Conservation (phyloP, 2,329 filamentous ascomycete genomes). For the Mycosphaerella sp. region DNA sequence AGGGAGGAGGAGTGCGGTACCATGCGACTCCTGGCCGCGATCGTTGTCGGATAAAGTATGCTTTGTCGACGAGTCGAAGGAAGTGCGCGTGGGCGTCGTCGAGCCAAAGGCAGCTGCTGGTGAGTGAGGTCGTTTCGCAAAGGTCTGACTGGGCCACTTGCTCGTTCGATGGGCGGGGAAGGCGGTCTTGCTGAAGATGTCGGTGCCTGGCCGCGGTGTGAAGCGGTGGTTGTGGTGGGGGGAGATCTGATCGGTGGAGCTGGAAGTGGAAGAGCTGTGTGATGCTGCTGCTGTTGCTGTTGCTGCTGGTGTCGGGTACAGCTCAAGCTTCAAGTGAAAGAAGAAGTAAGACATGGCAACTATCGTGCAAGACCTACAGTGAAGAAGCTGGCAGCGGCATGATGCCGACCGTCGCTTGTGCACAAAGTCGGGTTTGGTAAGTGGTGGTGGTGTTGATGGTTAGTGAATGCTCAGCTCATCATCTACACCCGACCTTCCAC, state of each 20-base stretch:
- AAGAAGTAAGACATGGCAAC: constrained; percentile 55
- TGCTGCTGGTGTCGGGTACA: constrained; percentile 39
- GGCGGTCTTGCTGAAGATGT: constrained; percentile 40
- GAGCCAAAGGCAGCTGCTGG: constrained; percentile 1
- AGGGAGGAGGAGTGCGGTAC: constrained; percentile 33
- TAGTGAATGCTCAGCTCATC: too few species aligned
- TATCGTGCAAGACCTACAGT: constrained; percentile 12
- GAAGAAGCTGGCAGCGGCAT: not conserved
- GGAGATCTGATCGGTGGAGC: too few species aligned
- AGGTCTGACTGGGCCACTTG: constrained; percentile 31
- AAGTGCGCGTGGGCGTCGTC: constrained; percentile 5
- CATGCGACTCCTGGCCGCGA: constrained; percentile 26
- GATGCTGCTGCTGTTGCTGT: constrained; percentile 3
- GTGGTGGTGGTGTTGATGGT: too few species aligned
- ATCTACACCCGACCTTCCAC: too few species aligned
- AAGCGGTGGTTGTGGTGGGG: constrained; percentile 21
- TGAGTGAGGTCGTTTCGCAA: constrained; percentile 13
- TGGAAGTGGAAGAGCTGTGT: not conserved
- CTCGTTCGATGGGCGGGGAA: constrained; percentile 40
- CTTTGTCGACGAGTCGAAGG: constrained; percentile 12
- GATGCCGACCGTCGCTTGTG: not conserved
- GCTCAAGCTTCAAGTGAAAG: constrained; percentile 57
- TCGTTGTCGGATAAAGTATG: constrained; percentile 18
- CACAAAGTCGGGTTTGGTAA: not conserved
- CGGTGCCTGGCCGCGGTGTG: constrained; percentile 36